phyloP scores from a whole-genome alignment of 2,329 filamentous ascomycete genomes.

The Neofusicoccum kwambonambiense region DNA sequence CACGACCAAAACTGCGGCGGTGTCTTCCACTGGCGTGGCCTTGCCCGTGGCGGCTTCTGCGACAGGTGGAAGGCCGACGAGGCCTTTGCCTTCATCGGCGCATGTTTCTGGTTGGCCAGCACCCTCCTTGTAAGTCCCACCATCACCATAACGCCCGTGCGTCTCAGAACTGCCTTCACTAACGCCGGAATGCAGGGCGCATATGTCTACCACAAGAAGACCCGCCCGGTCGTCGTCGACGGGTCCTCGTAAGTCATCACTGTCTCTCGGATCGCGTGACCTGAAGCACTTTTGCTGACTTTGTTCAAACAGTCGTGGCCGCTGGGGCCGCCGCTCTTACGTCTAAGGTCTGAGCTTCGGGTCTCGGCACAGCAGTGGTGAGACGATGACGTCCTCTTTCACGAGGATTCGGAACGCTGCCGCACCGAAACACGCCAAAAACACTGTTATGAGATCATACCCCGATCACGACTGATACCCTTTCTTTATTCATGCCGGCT shows the following conservation, averaged over 20 bases:
- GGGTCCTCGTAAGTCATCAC: slow-evolving; percentile 17
- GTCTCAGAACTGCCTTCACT: not conserved
- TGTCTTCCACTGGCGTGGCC: slow-evolving; percentile 53
- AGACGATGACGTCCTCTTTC: slow-evolving; percentile 3
- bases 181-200: slow-evolving; percentile 7
- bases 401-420: too few relatives aligned
- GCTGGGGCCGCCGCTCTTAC: slow-evolving; percentile 21
- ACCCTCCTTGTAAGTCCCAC: slow-evolving; percentile 49
- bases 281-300: not conserved
- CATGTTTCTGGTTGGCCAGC: slow-evolving; percentile 68
- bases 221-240: slow-evolving; percentile 19
- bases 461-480: not conserved
- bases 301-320: not conserved
- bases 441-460: not conserved
- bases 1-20: slow-evolving; percentile 27
- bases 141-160: not conserved
- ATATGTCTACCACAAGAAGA: slow-evolving; percentile 23
- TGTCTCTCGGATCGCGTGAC: not conserved
- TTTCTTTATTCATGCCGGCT: not conserved
- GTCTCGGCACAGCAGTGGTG: not conserved
- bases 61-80: slow-evolving; percentile 68
- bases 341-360: slow-evolving; percentile 18
- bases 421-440: not conserved
- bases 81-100: slow-evolving; percentile 70
- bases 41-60: slow-evolving; percentile 56